Conservation (phyloP, 1,139 yeast species). For the Lodderomyces parapsilosis region DNA sequence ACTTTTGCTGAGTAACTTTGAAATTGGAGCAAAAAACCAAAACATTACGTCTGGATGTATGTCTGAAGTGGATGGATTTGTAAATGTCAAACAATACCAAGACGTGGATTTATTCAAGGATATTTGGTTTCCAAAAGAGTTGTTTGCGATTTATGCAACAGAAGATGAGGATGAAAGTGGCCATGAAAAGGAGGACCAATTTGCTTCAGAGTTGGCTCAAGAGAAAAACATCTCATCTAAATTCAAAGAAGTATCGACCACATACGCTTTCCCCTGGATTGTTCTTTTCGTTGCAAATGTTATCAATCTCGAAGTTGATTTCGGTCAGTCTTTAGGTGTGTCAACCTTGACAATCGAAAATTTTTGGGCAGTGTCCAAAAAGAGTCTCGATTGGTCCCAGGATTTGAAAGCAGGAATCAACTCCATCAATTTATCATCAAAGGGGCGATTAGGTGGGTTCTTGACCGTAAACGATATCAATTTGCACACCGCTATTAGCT, state of each 20-base stretch:
- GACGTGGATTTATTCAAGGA: conserved; percentile 82
- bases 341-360: conserved; percentile 53
- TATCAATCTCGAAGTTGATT: conserved; percentile 59
- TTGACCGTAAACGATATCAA: conserved; percentile 50
- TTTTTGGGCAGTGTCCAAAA: conserved; percentile 70
- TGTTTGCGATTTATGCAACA: conserved; percentile 8
- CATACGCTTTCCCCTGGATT: conserved; percentile 76
- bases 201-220: conserved; percentile 20
- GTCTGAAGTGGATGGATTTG: conserved; percentile 56
- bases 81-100: conserved; percentile 82
- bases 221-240: conserved; percentile 49
- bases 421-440: conserved; percentile 51
- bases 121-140: conserved; percentile 66
- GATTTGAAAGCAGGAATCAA: conserved; percentile 63
- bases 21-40: conserved; percentile 34
- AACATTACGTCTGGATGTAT: conserved; percentile 55
- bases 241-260: conserved; percentile 60
- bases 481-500: conserved; percentile 66
- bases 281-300: conserved; percentile 57
- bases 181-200: conserved; percentile 3
- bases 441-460: conserved; percentile 78
- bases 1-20: conserved; percentile 38
- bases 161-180: conserved; percentile 1
- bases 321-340: conserved; percentile 83
- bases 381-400: conserved; percentile 71